These are phyloP conservation scores for Pterocarpus macrocarpus DNA, from an alignment of 306 rosid genomes.

Conservation along the genomic window DNA sequence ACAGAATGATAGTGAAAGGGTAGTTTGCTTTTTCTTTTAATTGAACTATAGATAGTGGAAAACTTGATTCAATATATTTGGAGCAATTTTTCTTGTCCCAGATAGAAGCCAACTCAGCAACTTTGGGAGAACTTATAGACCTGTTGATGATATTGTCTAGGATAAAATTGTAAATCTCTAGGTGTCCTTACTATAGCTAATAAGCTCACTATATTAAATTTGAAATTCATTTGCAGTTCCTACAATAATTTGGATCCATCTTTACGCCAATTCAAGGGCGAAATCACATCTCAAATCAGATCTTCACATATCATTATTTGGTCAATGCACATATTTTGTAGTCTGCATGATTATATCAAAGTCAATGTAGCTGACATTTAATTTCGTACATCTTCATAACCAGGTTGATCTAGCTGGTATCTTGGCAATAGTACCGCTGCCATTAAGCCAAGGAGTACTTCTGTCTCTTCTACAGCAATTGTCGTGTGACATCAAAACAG, in stretches of 20 bases:
- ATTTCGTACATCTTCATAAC: slow-evolving; percentile 38
- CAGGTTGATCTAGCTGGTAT: slow-evolving; percentile 72
- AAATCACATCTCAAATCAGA: slow-evolving; percentile 24
- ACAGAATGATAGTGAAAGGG: slow-evolving; percentile 11
- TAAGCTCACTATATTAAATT: neutral
- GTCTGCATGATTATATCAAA: slow-evolving; percentile 26
- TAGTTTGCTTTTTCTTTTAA: neutral
- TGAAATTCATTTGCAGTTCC: slow-evolving; percentile 26
- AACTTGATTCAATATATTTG: slow-evolving; percentile 5
- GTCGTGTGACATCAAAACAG: slow-evolving; percentile 62
- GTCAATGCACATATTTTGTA: slow-evolving; percentile 20
- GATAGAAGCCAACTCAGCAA: neutral
- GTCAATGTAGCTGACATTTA: slow-evolving; percentile 14
- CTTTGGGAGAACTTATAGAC: neutral
- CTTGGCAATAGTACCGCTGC: slow-evolving; percentile 63
- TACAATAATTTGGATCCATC: slow-evolving; percentile 4
- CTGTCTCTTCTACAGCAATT: slow-evolving; percentile 77
- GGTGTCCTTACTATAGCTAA: too few relatives aligned
- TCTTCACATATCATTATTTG: slow-evolving; percentile 25
- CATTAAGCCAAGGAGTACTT: slow-evolving; percentile 81
- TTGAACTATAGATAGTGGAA: slow-evolving; percentile 14
- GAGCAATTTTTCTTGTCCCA: neutral
- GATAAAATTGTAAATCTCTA: neutral
- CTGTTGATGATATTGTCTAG: neutral
- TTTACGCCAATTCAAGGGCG: slow-evolving; percentile 5